phyloP scores from a whole-genome alignment of 768 basidiomycete genomes.

The Amanita jacksonii region DNA sequence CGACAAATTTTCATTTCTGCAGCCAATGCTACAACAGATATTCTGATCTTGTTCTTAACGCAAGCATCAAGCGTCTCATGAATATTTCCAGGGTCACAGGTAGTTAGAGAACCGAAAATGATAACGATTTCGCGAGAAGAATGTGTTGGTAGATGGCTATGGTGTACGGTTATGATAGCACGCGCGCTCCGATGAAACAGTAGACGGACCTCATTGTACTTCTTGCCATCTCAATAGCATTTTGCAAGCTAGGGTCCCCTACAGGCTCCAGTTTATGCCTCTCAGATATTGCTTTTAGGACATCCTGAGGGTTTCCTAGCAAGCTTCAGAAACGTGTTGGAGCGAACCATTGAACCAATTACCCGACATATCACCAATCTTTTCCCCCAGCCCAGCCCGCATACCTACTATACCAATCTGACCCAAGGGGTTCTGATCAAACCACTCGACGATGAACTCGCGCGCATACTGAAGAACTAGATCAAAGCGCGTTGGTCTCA shows the following conservation, averaged over 20 bases:
- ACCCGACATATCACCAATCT: constrained; percentile 91
- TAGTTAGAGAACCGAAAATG: constrained; percentile 92
- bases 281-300: constrained; percentile 77
- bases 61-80: constrained; percentile 89
- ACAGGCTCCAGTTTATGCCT: constrained; percentile 81
- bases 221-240: constrained; percentile 94
- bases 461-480: constrained; percentile 83
- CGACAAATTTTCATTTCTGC: constrained; percentile 99
- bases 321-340: not conserved
- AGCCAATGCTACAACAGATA: constrained; percentile 88
- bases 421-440: constrained; percentile 97
- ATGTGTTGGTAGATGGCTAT: constrained; percentile 92
- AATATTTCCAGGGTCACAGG: constrained; percentile 94
- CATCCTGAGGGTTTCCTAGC: constrained; percentile 91
- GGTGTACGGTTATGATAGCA: constrained; percentile 5
- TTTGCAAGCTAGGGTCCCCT: constrained; percentile 94
- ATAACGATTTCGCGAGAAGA: constrained; percentile 93
- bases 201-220: constrained; percentile 75
- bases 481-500: constrained; percentile 91
- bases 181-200: too few relatives aligned
- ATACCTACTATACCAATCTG: constrained; percentile 95
- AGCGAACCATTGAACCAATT: constrained; percentile 13
- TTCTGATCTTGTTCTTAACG: constrained; percentile 74
- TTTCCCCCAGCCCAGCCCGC: constrained; percentile 84
- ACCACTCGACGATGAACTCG: constrained; percentile 94